phyloP scores from a whole-genome alignment of 2,329 filamentous ascomycete genomes.

The Penicillium sp. region DNA sequence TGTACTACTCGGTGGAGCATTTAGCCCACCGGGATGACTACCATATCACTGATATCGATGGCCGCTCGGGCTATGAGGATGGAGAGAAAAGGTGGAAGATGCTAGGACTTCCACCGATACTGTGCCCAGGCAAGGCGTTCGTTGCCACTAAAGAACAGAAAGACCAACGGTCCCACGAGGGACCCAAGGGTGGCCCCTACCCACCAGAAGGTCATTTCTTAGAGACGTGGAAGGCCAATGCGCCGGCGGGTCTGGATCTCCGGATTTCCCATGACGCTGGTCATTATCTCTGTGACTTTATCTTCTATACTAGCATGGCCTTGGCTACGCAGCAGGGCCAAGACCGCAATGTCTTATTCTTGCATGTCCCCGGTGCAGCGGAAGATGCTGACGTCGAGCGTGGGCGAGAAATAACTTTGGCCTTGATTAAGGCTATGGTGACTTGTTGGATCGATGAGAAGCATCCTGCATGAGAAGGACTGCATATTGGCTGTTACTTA shows the following conservation, averaged over 20 bases:
- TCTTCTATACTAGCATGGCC: conserved; percentile 69
- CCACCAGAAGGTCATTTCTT: conserved; percentile 38
- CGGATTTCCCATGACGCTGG: conserved; percentile 70
- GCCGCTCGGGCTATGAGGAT: conserved; percentile 40
- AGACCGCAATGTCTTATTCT: conserved; percentile 59
- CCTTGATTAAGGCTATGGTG: conserved; percentile 45
- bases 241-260: conserved; percentile 37
- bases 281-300: conserved; percentile 75
- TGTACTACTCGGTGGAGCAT: conserved; percentile 70
- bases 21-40: conserved; percentile 73
- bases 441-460: conserved; percentile 40
- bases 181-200: conserved; percentile 18
- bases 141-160: neutral
- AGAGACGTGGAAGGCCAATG: conserved; percentile 34
- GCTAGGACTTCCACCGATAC: conserved; percentile 49
- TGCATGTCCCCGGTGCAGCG: conserved; percentile 68
- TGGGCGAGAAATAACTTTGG: conserved; percentile 43
- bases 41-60: conserved; percentile 68
- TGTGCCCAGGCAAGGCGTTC: conserved; percentile 50
- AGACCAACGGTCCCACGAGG: neutral
- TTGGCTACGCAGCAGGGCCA: conserved; percentile 31
- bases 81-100: conserved; percentile 57
- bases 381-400: conserved; percentile 48
- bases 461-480: neutral
- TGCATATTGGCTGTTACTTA: neutral